Conservation (phyloP, 2,329 filamentous ascomycete genomes). For the Epichloe gansuensis region DNA sequence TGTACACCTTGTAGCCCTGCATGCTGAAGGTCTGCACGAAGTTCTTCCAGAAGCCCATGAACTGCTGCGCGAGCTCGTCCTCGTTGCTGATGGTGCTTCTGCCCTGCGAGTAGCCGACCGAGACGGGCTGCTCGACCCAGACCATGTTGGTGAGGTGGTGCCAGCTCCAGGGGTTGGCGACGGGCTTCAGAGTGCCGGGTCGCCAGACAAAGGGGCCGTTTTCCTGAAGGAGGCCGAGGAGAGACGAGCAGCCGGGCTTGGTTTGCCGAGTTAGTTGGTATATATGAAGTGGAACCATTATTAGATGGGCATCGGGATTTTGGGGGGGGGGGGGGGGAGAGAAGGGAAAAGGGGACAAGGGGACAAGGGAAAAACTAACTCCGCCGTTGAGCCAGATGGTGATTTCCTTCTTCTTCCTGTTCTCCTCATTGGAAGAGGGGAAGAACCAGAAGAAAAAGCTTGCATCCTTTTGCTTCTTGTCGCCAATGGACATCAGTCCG, state of each 20-base stretch:
- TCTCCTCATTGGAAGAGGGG: slow-evolving; percentile 34
- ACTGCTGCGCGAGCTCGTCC: slow-evolving; percentile 55
- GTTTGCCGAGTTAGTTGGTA: too few relatives aligned
- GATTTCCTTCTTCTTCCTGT: slow-evolving; percentile 40
- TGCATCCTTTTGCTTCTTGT: slow-evolving; percentile 25
- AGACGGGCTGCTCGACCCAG: slow-evolving; percentile 58
- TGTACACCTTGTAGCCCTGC: slow-evolving; percentile 55
- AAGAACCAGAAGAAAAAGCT: slow-evolving; percentile 60
- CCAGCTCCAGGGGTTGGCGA: slow-evolving; percentile 60
- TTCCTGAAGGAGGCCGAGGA: slow-evolving; percentile 60
- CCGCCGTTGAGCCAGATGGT: slow-evolving; percentile 49
- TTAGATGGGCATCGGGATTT: too few relatives aligned
- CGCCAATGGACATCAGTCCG: slow-evolving; percentile 41
- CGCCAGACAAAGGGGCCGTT: slow-evolving; percentile 65
- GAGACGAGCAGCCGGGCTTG: slow-evolving; percentile 42
- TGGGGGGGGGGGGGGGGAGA: neutral
- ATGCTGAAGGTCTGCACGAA: slow-evolving; percentile 60
- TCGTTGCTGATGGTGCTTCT: slow-evolving; percentile 50
- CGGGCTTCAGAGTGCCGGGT: slow-evolving; percentile 52
- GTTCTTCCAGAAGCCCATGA: slow-evolving; percentile 68
- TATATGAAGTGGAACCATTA: too few relatives aligned
- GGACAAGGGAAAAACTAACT: slow-evolving; percentile 14
- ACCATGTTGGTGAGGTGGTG: slow-evolving; percentile 36
- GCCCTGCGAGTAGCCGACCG: slow-evolving; percentile 57
- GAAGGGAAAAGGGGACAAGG: neutral